A percentile compares a stretch with the other conserved stretches of the same genome.
These are phyloP conservation scores for Clarireedia hainanense DNA, from an alignment of 2,329 filamentous ascomycete genomes.

Conservation along the genomic window DNA sequence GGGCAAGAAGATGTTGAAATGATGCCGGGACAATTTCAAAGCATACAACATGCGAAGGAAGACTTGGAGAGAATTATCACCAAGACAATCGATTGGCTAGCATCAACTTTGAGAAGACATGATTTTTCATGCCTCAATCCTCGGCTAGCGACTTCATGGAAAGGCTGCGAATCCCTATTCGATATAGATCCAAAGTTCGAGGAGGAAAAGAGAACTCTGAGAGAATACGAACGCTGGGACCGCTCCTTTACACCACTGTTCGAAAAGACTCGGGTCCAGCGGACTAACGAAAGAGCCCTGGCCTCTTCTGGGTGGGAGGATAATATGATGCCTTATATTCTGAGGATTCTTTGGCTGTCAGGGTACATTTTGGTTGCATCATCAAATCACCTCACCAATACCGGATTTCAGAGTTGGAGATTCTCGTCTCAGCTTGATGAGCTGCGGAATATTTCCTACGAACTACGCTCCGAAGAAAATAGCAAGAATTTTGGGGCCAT, in stretches of 20 bases:
- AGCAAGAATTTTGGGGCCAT: constrained; percentile 7
- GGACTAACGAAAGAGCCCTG: not conserved
- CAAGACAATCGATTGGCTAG: constrained; percentile 21
- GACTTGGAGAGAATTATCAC: constrained; percentile 18
- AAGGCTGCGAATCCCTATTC: constrained; percentile 13
- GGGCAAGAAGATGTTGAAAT: constrained; percentile 16
- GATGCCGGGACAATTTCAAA: constrained; percentile 16
- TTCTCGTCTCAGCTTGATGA: constrained; percentile 1
- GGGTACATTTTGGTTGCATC: constrained; percentile 4
- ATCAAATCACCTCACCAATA: not conserved
- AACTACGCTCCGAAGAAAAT: not conserved
- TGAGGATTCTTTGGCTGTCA: constrained; percentile 2
- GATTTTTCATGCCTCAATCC: constrained; percentile 11
- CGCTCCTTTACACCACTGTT: constrained; percentile 16
- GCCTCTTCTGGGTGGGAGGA: constrained; percentile 11
- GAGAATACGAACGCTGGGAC: constrained; percentile 22
- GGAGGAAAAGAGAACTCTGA: constrained; percentile 14
- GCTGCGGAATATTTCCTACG: not conserved
- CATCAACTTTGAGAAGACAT: constrained; percentile 19
- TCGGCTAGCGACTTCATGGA: constrained; percentile 1
- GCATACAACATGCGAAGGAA: constrained; percentile 12
- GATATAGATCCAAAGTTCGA: constrained; percentile 19
- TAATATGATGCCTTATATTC: not conserved
- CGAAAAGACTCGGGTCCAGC: not conserved
- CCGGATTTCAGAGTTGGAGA: not conserved